Evolutionary conservation across 1,284 basidiomycete species (phyloP), one percentile per base, ranked within the genome.

Genomic region (Coniferiporia weirii): DNA sequence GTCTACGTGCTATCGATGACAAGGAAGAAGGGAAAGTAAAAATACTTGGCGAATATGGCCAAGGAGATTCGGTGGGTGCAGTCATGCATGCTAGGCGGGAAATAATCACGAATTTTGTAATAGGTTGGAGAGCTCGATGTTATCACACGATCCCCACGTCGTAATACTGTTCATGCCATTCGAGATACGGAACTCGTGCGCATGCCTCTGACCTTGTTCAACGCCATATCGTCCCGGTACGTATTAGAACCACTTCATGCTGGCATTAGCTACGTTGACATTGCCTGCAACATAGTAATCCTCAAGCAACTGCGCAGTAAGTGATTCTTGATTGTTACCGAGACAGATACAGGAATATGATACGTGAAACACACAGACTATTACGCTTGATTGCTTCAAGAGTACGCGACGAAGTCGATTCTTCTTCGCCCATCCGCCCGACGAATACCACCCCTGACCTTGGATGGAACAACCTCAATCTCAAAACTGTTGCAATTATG

Each of bases 131-230:
- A 98, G 70, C 79, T 99, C n/a, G 97, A 99, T 69, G 96, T 97
- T 54, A 98, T 99, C 67, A 98, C 95, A 6, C 91, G 89, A 64
- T 89, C 89, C n/a, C 81, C 83, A 3, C 82, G 97, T 62, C 81
- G 88, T 54, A 95, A 89, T 57, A 99, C 96, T 1, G 84, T 98
- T 9, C 96, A 99, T 72, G 96, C 96, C 3, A 99, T 99, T 64
- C 91, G 96, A 66, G 96, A 99, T 70, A 95, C 94, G 0, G 97
- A 99, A 71, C 79, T 99, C n/a, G 97, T 95, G 48, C 80, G 95
- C 50, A 98, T 99, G 89, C 97, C 96, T 0, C 89, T 93, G 68
- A 98, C 96, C 0, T 78, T 99, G 13, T 99, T 99, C 78, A 98
- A 99, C 71, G 96, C 96, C 0, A 96, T 96, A 60, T 93, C 91